These are phyloP conservation scores for Exophiala sp. DNA, from an alignment of 2,329 filamentous ascomycete species.

Conservation along the genomic window DNA sequence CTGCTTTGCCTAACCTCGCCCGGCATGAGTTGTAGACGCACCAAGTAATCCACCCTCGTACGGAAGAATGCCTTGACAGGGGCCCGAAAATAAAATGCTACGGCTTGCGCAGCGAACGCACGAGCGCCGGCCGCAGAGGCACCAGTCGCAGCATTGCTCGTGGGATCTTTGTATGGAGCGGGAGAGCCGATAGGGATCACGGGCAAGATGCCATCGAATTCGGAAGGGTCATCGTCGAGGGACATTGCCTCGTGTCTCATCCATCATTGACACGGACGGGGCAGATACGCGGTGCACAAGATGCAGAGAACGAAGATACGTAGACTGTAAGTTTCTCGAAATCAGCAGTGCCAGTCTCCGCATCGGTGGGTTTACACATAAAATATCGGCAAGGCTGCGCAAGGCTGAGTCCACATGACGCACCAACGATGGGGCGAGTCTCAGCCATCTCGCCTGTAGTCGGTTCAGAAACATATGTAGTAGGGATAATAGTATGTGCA, in stretches of 20 bases:
- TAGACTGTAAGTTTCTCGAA: background rate
- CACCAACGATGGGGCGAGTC: no score
- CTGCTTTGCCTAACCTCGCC: background rate
- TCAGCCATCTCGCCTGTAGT: no score
- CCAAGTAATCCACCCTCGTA: constrained; percentile 76
- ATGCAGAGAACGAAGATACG: background rate
- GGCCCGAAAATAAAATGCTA: constrained; percentile 88
- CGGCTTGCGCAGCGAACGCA: constrained; percentile 74
- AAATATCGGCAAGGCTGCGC: no score
- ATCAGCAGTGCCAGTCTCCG: background rate
- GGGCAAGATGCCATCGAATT: constrained; percentile 25
- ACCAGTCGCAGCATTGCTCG: constrained; percentile 62
- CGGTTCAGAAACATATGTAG: no score
- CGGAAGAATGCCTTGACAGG: constrained; percentile 92
- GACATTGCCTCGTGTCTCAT: constrained; percentile 19
- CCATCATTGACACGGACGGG: constrained; percentile 10
- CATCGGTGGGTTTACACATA: no score
- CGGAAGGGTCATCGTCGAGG: constrained; percentile 26
- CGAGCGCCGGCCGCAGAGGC: constrained; percentile 83
- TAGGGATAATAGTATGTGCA: no score
- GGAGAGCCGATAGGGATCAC: constrained; percentile 23
- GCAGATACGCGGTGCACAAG: no score
- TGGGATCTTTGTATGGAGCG: constrained; percentile 42
- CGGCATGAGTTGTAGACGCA: background rate
- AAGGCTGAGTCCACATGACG: no score